These are phyloP conservation scores for Saturnispora silvae DNA, from an alignment of 805 yeast genomes.

Conservation along the genomic window DNA sequence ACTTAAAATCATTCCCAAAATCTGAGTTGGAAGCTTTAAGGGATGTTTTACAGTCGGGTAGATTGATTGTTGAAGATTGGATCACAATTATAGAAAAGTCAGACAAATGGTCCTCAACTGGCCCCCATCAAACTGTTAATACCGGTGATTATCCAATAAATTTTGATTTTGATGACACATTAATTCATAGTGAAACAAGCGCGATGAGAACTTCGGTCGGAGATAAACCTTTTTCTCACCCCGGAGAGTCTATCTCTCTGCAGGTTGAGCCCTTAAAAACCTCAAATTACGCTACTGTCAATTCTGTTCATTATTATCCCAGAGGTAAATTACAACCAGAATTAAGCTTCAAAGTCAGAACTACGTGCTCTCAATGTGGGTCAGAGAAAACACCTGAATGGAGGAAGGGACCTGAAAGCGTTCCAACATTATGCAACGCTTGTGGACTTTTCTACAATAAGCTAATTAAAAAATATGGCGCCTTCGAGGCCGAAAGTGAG, in stretches of 20 bases:
- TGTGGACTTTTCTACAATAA: conserved; percentile 76
- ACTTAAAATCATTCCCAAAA: conserved; percentile 8
- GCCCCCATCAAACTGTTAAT: not conserved
- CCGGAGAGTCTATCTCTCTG: conserved; percentile 22
- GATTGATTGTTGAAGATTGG: conserved; percentile 7
- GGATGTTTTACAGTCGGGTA: conserved; percentile 1
- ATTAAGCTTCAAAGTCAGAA: conserved; percentile 23
- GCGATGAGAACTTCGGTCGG: conserved; percentile 1
- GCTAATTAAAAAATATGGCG: conserved; percentile 39
- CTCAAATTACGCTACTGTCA: not conserved
- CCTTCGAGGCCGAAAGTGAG: conserved; percentile 30
- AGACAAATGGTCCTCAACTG: conserved; percentile 7
- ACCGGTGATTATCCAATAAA: not conserved
- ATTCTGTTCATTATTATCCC: conserved; percentile 19
- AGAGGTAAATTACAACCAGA: conserved; percentile 29
- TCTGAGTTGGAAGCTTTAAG: conserved; percentile 8
- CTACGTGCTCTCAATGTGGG: conserved; percentile 58
- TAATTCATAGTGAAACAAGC: conserved; percentile 1
- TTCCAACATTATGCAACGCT: conserved; percentile 79
- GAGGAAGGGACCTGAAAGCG: conserved; percentile 84
- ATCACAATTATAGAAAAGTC: conserved; percentile 3
- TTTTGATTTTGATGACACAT: not conserved
- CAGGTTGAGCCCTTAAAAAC: conserved; percentile 26
- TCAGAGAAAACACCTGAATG: conserved; percentile 79
- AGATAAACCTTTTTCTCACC: conserved; percentile 2